These are phyloP conservation scores for Teratosphaeria pseudoeucalypti DNA, from an alignment of 2,329 filamentous ascomycete species.

Conservation along the genomic window DNA sequence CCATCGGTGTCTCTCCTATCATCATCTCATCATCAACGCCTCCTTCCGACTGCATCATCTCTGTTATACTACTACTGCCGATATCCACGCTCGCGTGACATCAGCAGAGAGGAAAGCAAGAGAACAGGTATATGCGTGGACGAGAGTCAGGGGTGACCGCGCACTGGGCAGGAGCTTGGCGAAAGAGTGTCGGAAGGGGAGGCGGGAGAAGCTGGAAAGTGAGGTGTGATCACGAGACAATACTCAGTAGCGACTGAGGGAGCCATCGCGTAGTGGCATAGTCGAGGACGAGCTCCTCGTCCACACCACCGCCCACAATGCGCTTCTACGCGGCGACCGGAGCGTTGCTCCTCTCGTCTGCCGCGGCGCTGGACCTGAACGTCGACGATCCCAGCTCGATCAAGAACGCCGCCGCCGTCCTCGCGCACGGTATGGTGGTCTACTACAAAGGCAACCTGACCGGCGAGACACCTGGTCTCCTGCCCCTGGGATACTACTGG, in stretches of 20 bases:
- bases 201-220: not conserved
- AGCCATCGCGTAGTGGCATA: not conserved
- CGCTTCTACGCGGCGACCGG: not conserved
- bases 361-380: constrained; percentile 14
- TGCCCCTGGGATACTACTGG: constrained; percentile 62
- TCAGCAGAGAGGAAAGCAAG: not conserved
- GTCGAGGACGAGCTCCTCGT: not conserved
- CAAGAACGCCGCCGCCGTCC: constrained; percentile 31
- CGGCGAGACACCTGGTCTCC: constrained; percentile 41
- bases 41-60: not conserved
- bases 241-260: not conserved
- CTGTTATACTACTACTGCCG: not conserved
- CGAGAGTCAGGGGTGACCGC: not conserved
- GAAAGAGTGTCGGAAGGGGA: not conserved
- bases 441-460: constrained; percentile 45
- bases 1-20: not conserved
- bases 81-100: not conserved
- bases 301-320: not conserved
- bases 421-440: constrained; percentile 40
- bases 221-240: not conserved
- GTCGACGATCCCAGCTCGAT: constrained; percentile 26
- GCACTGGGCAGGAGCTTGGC: not conserved
- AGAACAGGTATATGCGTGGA: not conserved
- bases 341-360: constrained; percentile 3
- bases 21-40: not conserved